A percentile compares a stretch with the other conserved stretches of the same genome.
Evolutionary conservation across 129 eudicot genomes (phyloP).

Genomic region (Cynara cardunculus): DNA sequence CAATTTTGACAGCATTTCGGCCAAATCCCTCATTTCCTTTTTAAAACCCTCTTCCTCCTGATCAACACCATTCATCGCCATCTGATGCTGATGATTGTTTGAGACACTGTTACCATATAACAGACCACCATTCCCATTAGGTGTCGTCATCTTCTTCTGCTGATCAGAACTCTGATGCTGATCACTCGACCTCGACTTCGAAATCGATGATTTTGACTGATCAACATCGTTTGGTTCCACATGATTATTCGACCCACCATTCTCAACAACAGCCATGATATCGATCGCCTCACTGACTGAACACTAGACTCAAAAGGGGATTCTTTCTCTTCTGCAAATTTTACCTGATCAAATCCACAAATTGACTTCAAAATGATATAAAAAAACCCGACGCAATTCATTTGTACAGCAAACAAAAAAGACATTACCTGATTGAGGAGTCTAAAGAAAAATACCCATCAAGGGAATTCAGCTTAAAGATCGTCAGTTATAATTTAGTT

Average conservation of each 20-base stretch:
- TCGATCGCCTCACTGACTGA: conserved; percentile 20
- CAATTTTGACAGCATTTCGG: conserved; percentile 70
- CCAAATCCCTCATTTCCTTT: conserved; percentile 70
- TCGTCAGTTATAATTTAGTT: conserved; percentile 13
- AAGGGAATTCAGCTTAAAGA: conserved; percentile 6
- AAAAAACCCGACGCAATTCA: no score
- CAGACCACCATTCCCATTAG: conserved; percentile 12
- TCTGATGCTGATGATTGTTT: conserved; percentile 9
- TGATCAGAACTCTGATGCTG: conserved; percentile 20
- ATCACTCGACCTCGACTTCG: conserved; percentile 24
- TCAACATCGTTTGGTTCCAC: conserved; percentile 38
- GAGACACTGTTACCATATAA: conserved; percentile 3
- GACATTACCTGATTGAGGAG: conserved; percentile 21
- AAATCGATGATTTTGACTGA: conserved; percentile 34
- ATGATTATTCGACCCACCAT: conserved; percentile 29
- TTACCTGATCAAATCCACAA: not conserved
- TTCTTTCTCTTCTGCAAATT: conserved; percentile 20
- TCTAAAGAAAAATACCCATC: not conserved
- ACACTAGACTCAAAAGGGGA: conserved; percentile 4
- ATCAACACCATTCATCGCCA: conserved; percentile 16
- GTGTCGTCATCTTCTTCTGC: not conserved
- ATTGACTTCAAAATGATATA: not conserved
- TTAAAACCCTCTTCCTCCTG: conserved; percentile 46
- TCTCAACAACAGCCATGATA: conserved; percentile 72
- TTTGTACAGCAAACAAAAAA: not conserved